Conservation (phyloP, 768 basidiomycete species). For the Mrakia hoshinonis region DNA sequence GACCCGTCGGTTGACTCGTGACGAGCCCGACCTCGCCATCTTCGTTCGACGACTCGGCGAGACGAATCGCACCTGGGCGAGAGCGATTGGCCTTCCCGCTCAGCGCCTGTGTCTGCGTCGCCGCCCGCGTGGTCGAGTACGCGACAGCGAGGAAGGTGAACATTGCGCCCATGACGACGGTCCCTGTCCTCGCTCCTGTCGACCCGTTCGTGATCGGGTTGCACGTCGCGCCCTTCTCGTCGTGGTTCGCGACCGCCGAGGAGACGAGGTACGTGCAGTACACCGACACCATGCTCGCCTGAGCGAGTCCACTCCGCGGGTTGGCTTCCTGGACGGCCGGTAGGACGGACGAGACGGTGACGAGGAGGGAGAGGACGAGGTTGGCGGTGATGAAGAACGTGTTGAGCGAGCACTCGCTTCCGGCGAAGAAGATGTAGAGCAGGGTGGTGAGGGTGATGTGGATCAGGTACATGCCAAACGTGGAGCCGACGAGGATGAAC, state of each 20-base stretch:
- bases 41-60: slow-evolving; percentile 40
- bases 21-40: slow-evolving; percentile 47
- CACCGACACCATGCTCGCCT: slow-evolving; percentile 91
- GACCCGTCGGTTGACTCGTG: slow-evolving; percentile 63
- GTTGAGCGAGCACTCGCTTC: slow-evolving; percentile 77
- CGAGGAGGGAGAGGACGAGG: slow-evolving; percentile 65
- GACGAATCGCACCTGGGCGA: slow-evolving; percentile 34
- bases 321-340: slow-evolving; percentile 84
- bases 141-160: slow-evolving; percentile 98
- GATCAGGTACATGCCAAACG: slow-evolving; percentile 74
- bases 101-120: slow-evolving; percentile 85
- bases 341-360: slow-evolving; percentile 73
- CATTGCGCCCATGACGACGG: slow-evolving; percentile 77
- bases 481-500: slow-evolving; percentile 87
- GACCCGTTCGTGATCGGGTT: slow-evolving; percentile 68
- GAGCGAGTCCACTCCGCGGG: slow-evolving; percentile 87
- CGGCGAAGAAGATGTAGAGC: slow-evolving; percentile 85
- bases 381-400: slow-evolving; percentile 97
- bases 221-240: slow-evolving; percentile 57
- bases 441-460: slow-evolving; percentile 77
- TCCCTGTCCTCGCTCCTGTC: slow-evolving; percentile 64
- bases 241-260: slow-evolving; percentile 87
- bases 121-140: slow-evolving; percentile 90
- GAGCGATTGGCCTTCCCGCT: slow-evolving; percentile 50
- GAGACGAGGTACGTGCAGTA: slow-evolving; percentile 95